phyloP scores from a whole-genome alignment of 208 protist genomes.

The Acanthamoeba castellanii region DNA sequence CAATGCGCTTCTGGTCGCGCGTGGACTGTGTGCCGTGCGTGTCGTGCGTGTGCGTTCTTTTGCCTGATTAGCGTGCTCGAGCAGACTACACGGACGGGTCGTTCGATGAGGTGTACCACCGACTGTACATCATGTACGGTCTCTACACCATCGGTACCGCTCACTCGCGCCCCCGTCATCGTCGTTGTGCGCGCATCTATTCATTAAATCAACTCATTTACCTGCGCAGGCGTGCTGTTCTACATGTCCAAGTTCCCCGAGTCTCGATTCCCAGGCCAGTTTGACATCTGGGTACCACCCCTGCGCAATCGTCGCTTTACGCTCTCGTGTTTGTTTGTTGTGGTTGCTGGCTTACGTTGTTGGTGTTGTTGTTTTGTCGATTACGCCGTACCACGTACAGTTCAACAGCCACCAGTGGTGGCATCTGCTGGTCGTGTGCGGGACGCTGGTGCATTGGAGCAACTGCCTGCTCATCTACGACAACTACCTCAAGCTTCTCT shows the following conservation, averaged over 20 bases:
- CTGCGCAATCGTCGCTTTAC: background rate
- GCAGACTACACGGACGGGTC: background rate
- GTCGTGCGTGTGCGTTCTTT: background rate
- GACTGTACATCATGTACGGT: constrained; percentile 34
- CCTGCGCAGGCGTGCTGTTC: background rate
- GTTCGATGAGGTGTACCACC: constrained; percentile 40
- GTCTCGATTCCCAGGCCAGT: constrained; percentile 34
- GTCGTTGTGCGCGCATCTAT: too few species aligned
- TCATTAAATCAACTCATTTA: too few species aligned
- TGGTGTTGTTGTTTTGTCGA: background rate
- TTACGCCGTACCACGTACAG: background rate
- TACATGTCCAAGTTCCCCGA: constrained; percentile 39
- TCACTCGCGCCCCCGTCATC: too few species aligned
- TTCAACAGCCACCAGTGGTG: constrained; percentile 42
- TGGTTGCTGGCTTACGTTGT: background rate
- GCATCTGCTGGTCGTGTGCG: constrained; percentile 24
- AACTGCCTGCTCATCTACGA: constrained; percentile 52
- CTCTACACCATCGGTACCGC: background rate
- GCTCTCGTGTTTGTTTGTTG: too few species aligned
- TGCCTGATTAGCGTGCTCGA: background rate
- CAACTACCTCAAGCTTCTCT: background rate
- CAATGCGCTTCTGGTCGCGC: background rate
- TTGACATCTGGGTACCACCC: constrained; percentile 19
- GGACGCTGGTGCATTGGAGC: constrained; percentile 35
- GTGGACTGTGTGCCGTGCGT: background rate